Percentiles rank a stretch among this genome's conserved stretches.
These are phyloP conservation scores for Eutrema yunnanense DNA, from an alignment of 345 rosid species.

Conservation along the genomic window DNA sequence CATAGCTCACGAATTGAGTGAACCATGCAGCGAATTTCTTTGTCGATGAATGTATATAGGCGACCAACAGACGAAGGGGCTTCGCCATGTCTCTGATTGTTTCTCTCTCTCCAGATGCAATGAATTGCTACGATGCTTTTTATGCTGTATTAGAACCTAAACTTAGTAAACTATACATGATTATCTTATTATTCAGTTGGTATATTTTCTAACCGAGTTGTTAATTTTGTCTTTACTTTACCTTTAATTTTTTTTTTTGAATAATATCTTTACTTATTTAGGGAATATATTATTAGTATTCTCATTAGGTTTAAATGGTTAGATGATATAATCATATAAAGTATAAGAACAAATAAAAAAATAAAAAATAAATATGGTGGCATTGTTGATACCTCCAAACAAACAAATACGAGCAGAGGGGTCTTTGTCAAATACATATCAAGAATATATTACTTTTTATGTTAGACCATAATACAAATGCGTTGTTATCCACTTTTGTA, in stretches of 20 bases:
- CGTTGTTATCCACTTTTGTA: slow-evolving; percentile 9
- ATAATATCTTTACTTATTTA: neutral
- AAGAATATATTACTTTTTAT: neutral
- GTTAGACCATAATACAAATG: neutral
- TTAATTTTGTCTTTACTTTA: neutral
- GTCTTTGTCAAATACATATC: neutral
- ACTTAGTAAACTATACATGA: neutral
- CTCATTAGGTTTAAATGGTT: neutral
- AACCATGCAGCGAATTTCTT: no score
- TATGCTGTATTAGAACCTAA: neutral
- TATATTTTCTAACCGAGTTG: neutral
- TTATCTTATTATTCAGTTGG: neutral
- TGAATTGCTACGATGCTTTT: neutral
- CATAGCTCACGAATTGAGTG: no score
- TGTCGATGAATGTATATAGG: no score
- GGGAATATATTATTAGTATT: neutral
- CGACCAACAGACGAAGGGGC: no score
- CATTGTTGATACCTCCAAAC: slow-evolving; percentile 8
- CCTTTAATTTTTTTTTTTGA: no score
- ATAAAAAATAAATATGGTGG: neutral
- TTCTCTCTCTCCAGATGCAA: no score
- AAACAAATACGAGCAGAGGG: neutral
- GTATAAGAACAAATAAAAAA: neutral
- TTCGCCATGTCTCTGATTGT: no score
- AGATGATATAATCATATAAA: neutral